Base-by-base conservation (phyloP, 2,329 filamentous ascomycete genomes). In the Phyllosticta citrichinensis region DNA sequence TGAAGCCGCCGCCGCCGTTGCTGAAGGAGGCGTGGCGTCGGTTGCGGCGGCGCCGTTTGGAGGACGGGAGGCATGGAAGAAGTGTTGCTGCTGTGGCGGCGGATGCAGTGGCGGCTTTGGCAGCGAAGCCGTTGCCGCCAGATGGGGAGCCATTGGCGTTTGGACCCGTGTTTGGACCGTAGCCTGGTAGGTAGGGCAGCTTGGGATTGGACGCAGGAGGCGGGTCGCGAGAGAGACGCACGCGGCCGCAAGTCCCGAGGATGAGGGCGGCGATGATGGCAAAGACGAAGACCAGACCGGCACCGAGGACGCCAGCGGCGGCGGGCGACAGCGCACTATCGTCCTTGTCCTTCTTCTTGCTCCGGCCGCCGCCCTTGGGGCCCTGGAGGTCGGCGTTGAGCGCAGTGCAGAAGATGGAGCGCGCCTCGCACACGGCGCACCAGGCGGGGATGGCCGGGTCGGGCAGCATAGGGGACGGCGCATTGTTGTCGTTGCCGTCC, bases 271-370 rank as follows among this genome's bases (percentile, higher is more conserved):
- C 76, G 22, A 80, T 54, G 0, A 81, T 53, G 1, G 67, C 75
- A 1, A 80, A 70, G 2, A 68, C 78, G 12, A 85, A 71, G 1
- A 80, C 77, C 19, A 83, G 75, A 25, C 80, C 68, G 0, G 81
- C 82, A 30, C 83, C 83, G 56, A 85, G 79, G n/a, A 81, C 79
- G 6, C 82, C 83, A 3, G 77, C 81, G 20, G 81, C 74, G 1
- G 71, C 75, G 1, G 79, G 78, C 1, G 70, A 69, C 27, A 61
- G 40, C 11, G 24, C 25, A 12, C 27, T 27, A n/a, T 27, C 25
- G 25, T 53, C 52, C 12, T 24, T 19, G 52, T 53, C 52, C 12
- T 17, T 55, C 17, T 25, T 11, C 20, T 24, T 55, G 27, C 55
- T 30, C 14, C 4, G 20, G 54, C 62, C 40, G 27, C 30, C 52